Base-by-base conservation (phyloP, 805 yeast genomes). In the Nakazawaea ishiwadae region DNA sequence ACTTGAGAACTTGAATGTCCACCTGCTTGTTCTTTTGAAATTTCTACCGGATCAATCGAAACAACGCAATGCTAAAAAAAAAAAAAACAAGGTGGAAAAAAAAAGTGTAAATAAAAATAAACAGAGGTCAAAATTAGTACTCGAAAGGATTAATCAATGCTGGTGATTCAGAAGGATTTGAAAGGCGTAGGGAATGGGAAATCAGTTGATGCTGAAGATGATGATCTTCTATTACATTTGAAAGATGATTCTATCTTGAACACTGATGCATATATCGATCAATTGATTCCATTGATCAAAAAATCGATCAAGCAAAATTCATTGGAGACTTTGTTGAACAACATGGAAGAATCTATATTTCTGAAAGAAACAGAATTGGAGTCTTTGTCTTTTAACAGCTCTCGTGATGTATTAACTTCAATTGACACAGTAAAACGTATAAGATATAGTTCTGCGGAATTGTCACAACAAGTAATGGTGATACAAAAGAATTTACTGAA, bases 191-290 rank as follows among this genome's bases (percentile, higher is more conserved):
- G 55, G 57, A 8, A 44, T 63, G 8, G 63, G 61, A 29, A 54
- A 67, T 26, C 71, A 66, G 68, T 63, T 46, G 69, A 63, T 16
- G 69, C 66, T 50, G 63, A 68, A 28, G 68, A 65, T 47, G 69
- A 66, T 41, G 64, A 71, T 15, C 28, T 15, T 8, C 15, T 32
- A n/a, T 18, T 12, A 28, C 16, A n/a, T 5, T 36, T 29, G 32
- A 36, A 28, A 58, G 19, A 37, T 57, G 37, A 52, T 58, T 5
- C 56, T 14, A 71, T 79, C 1, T 54, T 74, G 24, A 62, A 68
- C 35, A 75, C 84, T 3, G 84, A 79, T 43, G 90, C 84, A 51
- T 85, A 81, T 57, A 59, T 87, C 30, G 95, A 87, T 48, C 87
- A 84, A 57, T 69, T 88, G 45, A 84, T 87, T 2, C 95, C 95